Base-by-base conservation (phyloP, 148 eudicot species). In the Rhododendron mucronatum region DNA sequence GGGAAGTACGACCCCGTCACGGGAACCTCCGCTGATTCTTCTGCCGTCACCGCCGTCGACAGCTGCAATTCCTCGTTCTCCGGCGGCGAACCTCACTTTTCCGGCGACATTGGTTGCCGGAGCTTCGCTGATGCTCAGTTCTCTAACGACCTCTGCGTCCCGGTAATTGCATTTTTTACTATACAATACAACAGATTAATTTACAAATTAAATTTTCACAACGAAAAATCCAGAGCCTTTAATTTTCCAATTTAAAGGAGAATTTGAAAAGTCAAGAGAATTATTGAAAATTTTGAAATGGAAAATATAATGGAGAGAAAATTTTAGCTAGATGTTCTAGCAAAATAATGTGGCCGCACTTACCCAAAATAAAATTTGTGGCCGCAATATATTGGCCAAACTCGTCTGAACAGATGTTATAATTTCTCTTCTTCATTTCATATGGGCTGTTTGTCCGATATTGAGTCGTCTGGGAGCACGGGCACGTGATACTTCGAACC, bases 31-130 rank as follows among this genome's bases (percentile, higher is more conserved):
- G 74, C 91, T 0, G 94, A 91, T 18, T 89, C 93, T 50, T 92
- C 96, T 84, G 37, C 87, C 57, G 89, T 88, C 82, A 89, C 91
- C 39, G 90, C 89, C 59, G 89, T 89, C 1, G 96, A 94, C 82
- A 91, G 91, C 86, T 93, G 94, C 65, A 94, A 93, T 87, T 91
- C 97, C 28, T 93, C 93, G 0, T 93, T 89, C 65, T 90, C 93
- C 80, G 89, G 88, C 44, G 79, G 82, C 41, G 90, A 87, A 23
- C 83, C 90, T 9, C 84, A 67, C 45, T 83, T 55, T 8, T 5
- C 83, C 67, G 88, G 71, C 35, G 85, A 79, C 12, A 82, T 37
- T 21, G 88, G 84, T 45, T 83, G 86, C 89, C 89, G 84, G 78
- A 73, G 78, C 65, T 85, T 88, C 28, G 57, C 85, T 7, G 94